phyloP scores from a whole-genome alignment of 208 protist genomes.

The Endotrypanum monterogeii region DNA sequence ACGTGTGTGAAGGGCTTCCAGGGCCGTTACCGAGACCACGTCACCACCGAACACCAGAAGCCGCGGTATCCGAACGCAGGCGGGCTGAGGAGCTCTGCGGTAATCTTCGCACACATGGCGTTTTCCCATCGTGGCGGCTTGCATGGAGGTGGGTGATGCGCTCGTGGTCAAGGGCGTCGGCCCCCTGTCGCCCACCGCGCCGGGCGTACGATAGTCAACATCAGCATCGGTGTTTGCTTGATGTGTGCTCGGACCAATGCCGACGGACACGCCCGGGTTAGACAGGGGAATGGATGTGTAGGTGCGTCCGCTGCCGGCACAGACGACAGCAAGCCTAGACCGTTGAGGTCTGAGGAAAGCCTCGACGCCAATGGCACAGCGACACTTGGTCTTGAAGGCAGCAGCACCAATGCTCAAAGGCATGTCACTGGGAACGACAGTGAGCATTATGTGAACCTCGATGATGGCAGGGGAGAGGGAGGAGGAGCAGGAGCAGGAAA shows the following conservation, averaged over 20 bases:
- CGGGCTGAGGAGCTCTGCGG: neutral
- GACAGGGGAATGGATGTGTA: conserved; percentile 33
- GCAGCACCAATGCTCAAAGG: neutral
- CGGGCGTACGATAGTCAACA: neutral
- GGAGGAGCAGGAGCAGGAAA: neutral
- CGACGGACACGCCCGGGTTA: neutral
- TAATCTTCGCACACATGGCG: conserved; percentile 8
- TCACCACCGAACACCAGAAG: conserved; percentile 89
- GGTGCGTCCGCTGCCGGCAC: neutral
- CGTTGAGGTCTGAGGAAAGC: neutral
- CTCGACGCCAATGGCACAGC: neutral
- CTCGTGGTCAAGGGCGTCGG: neutral
- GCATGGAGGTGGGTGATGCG: neutral
- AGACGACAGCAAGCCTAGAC: neutral
- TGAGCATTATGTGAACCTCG: neutral
- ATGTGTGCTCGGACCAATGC: neutral
- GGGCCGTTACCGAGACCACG: conserved; percentile 68
- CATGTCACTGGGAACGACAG: neutral
- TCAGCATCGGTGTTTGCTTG: neutral
- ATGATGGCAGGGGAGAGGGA: neutral
- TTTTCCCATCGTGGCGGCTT: neutral
- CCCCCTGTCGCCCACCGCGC: neutral
- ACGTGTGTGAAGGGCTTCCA: conserved; percentile 72
- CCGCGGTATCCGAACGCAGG: conserved; percentile 48
- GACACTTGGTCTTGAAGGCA: neutral